A percentile compares a stretch with the other conserved stretches of the same genome.
phyloP scores from a whole-genome alignment of 148 eudicot species.

The Fagopyrum homotropicum region DNA sequence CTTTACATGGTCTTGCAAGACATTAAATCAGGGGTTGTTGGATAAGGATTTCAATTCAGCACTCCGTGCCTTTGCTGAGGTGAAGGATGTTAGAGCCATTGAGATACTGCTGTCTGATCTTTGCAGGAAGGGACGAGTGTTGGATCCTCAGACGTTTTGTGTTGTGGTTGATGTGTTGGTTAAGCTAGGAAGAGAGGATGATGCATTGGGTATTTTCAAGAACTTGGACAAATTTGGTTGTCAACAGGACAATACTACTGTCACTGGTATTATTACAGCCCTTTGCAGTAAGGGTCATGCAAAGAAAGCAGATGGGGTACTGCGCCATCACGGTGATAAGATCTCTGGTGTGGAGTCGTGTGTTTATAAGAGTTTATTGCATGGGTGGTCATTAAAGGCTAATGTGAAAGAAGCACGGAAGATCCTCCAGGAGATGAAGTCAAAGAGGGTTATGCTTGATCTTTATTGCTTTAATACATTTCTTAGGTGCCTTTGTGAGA shows the following conservation, averaged over 20 bases:
- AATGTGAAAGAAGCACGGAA: conserved; percentile 55
- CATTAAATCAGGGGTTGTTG: conserved; percentile 26
- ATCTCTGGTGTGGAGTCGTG: conserved; percentile 36
- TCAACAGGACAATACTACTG: conserved; percentile 35
- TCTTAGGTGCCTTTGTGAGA: conserved; percentile 53
- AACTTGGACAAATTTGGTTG: conserved; percentile 47
- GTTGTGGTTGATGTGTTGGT: conserved; percentile 41
- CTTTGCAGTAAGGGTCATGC: conserved; percentile 57
- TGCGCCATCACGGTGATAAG: conserved; percentile 44
- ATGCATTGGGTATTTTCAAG: conserved; percentile 62
- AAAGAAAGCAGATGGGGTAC: conserved; percentile 45
- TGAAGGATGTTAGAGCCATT: conserved; percentile 44
- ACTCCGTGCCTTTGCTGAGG: conserved; percentile 43
- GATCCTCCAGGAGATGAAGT: conserved; percentile 48
- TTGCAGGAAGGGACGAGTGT: conserved; percentile 35
- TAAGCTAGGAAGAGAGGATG: conserved; percentile 47
- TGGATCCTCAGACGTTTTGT: conserved; percentile 43
- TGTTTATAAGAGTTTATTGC: conserved; percentile 45
- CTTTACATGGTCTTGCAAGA: conserved; percentile 52
- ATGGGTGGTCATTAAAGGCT: conserved; percentile 50
- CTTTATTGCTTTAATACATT: conserved; percentile 50
- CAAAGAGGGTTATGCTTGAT: conserved; percentile 39
- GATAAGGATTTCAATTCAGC: conserved; percentile 43
- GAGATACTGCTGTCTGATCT: conserved; percentile 44
- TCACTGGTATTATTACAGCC: conserved; percentile 43